A percentile compares a stretch with the other conserved stretches of the same genome.
These are phyloP conservation scores for Themeda triandra DNA, from an alignment of 176 grass and related monocot species.

Conservation along the genomic window DNA sequence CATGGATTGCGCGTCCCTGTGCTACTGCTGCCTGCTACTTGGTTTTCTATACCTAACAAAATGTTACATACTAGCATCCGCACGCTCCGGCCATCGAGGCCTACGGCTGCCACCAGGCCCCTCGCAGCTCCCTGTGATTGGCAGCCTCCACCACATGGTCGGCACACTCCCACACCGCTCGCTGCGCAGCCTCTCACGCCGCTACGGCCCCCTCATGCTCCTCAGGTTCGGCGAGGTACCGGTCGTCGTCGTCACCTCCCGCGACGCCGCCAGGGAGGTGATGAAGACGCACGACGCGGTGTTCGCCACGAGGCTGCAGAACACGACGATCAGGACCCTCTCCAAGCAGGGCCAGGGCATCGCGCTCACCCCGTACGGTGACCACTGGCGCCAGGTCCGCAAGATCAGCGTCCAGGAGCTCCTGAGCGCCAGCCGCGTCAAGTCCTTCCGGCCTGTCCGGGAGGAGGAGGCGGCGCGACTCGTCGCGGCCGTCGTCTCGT, in stretches of 20 bases:
- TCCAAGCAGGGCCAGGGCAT: neutral
- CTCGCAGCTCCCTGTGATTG: neutral
- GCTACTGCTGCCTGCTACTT: neutral
- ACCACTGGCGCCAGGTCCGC: slow-evolving; percentile 12
- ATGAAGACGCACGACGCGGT: too few species aligned
- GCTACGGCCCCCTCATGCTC: neutral
- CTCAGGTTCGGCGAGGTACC: neutral
- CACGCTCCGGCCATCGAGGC: neutral
- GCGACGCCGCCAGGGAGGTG: too few species aligned
- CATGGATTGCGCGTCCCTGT: neutral
- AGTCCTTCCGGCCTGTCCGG: neutral
- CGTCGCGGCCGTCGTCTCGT: neutral
- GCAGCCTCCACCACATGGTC: neutral
- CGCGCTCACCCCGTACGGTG: neutral
- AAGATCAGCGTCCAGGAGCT: slow-evolving; percentile 7
- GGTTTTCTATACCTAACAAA: neutral
- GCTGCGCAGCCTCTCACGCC: neutral
- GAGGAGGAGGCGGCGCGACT: slow-evolving; percentile 7
- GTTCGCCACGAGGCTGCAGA: neutral
- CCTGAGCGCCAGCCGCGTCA: slow-evolving; percentile 8
- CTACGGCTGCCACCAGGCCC: neutral
- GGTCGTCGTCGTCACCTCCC: neutral
- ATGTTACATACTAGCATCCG: neutral
- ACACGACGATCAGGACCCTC: neutral
- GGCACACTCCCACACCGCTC: neutral